Evolutionary conservation across 306 rosid species (phyloP).

Genomic region (Mimosa pudica): DNA sequence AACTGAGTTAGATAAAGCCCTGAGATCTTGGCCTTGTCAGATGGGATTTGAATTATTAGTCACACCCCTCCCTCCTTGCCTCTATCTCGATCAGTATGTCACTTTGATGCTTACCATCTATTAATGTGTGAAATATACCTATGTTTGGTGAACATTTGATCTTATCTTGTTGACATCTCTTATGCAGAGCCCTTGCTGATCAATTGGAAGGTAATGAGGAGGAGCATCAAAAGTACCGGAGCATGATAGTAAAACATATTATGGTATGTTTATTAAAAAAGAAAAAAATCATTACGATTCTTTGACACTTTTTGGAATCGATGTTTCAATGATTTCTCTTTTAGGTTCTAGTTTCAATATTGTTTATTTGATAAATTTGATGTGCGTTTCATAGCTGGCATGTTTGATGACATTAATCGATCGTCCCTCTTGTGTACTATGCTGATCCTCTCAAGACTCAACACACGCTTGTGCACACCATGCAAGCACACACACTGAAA

Average conservation of each 20-base stretch:
- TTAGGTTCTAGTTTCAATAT: conserved; percentile 11
- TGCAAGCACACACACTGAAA: not conserved
- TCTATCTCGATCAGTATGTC: not conserved
- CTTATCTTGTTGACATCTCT: conserved; percentile 14
- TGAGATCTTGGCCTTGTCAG: conserved; percentile 18
- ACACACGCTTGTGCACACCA: not conserved
- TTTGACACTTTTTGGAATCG: not conserved
- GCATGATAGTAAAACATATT: conserved; percentile 72
- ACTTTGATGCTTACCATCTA: not conserved
- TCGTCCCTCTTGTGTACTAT: not conserved
- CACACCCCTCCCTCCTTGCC: not conserved
- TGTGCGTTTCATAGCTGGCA: conserved; percentile 8
- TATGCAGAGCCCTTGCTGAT: conserved; percentile 74
- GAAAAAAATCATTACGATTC: not conserved
- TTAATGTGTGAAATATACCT: not conserved
- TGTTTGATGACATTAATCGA: conserved; percentile 21
- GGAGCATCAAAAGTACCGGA: conserved; percentile 68
- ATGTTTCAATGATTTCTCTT: conserved; percentile 1
- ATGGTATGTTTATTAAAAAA: conserved; percentile 50
- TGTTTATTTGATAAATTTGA: conserved; percentile 18
- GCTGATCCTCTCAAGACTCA: not conserved
- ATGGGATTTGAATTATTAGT: conserved; percentile 20
- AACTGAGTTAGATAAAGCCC: conserved; percentile 28
- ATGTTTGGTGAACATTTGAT: not conserved
- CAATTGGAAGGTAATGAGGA: conserved; percentile 83